These are phyloP conservation scores for Sugiyamaella neomexicana DNA, from an alignment of 1,139 yeast species.

Conservation along the genomic window DNA sequence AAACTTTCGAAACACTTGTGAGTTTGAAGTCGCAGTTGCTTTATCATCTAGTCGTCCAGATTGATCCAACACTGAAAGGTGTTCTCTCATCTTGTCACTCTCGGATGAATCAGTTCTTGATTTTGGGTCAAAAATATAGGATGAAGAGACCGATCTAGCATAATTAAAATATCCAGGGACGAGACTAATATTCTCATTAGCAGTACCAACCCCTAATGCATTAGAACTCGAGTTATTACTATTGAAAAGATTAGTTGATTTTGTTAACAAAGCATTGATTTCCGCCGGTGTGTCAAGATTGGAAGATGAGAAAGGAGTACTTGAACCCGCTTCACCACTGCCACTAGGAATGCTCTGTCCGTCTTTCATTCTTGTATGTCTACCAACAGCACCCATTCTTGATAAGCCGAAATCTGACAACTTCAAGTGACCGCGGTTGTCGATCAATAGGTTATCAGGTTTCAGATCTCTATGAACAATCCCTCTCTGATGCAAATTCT, in stretches of 20 bases:
- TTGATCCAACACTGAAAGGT: conserved; percentile 4
- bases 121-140: conserved; percentile 23
- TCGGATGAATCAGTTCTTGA: conserved; percentile 19
- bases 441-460: conserved; percentile 91
- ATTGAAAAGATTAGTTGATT: conserved; percentile 3
- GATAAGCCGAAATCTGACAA: conserved; percentile 94
- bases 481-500: conserved; percentile 82
- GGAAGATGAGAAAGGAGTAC: conserved; percentile 4
- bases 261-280: conserved; percentile 2
- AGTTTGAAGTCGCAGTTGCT: not conserved
- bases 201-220: conserved; percentile 26
- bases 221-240: conserved; percentile 5
- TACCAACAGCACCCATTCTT: conserved; percentile 81
- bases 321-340: conserved; percentile 4
- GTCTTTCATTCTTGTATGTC: conserved; percentile 51
- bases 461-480: conserved; percentile 93
- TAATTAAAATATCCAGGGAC: conserved; percentile 34
- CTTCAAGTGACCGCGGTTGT: conserved; percentile 82
- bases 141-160: conserved; percentile 16
- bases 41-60: conserved; percentile 13
- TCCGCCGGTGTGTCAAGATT: conserved; percentile 17
- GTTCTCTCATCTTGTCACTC: conserved; percentile 16
- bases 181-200: conserved; percentile 31
- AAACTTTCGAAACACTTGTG: conserved; percentile 7
- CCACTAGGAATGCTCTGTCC: conserved; percentile 2